Conservation (phyloP, 2,329 filamentous ascomycete genomes). For the Leptodontidium sp. region DNA sequence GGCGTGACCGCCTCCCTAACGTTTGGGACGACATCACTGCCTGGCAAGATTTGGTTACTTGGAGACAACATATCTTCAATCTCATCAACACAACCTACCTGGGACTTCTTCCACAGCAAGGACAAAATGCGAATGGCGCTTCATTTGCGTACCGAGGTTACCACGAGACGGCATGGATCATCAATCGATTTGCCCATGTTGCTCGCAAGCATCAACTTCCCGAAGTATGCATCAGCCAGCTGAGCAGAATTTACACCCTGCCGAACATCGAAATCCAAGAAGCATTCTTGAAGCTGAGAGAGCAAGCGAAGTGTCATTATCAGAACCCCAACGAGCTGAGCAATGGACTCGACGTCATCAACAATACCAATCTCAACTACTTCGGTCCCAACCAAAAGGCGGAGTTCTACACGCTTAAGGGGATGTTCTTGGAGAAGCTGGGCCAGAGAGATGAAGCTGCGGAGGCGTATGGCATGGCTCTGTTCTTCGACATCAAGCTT, state of each 20-base stretch:
- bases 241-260: conserved; percentile 97
- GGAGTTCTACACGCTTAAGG: conserved; percentile 98
- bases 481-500: conserved; percentile 95
- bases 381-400: conserved; percentile 96
- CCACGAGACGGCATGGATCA: conserved; percentile 99
- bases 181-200: conserved; percentile 98
- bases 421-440: conserved; percentile 98
- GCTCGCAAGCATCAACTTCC: conserved; percentile 96
- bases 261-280: conserved; percentile 99
- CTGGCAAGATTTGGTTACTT: conserved; percentile 99
- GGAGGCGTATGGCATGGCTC: conserved; percentile 89
- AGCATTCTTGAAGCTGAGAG: conserved; percentile 96
- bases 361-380: conserved; percentile 99
- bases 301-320: conserved; percentile 98
- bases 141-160: conserved; percentile 97
- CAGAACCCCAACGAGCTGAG: conserved; percentile 93
- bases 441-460: conserved; percentile 91
- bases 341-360: conserved; percentile 95
- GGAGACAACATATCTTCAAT: conserved; percentile 98
- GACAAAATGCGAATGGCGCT: conserved; percentile 84
- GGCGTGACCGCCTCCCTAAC: conserved; percentile 94
- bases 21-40: conserved; percentile 99
- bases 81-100: conserved; percentile 96
- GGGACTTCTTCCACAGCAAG: conserved; percentile 79
- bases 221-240: conserved; percentile 95